Conservation (phyloP, 768 basidiomycete genomes). For the Russula foetens region DNA sequence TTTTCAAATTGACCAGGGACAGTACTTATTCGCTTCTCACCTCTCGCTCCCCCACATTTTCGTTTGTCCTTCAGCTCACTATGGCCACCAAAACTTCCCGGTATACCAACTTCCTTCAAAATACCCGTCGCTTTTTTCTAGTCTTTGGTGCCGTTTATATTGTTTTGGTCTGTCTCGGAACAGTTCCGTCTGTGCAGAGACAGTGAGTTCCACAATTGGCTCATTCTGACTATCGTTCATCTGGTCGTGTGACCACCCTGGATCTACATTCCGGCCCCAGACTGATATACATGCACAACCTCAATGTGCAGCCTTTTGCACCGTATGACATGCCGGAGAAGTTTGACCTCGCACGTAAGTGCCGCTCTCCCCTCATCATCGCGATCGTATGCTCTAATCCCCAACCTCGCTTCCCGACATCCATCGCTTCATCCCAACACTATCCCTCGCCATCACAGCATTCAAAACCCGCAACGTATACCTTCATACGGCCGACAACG, state of each 20-base stretch:
- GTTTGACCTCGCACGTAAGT: constrained; percentile 76
- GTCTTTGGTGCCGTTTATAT: constrained; percentile 33
- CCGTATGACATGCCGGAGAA: constrained; percentile 62
- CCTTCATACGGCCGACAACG: constrained; percentile 68
- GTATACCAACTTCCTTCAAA: constrained; percentile 16
- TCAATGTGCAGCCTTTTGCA: constrained; percentile 55
- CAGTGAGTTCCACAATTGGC: constrained; percentile 40
- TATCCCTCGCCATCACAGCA: background rate
- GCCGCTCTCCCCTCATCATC: background rate
- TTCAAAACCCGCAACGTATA: constrained; percentile 63
- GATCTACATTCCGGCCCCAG: constrained; percentile 24
- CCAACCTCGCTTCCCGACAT: background rate
- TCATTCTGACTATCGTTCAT: background rate
- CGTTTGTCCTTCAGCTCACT: background rate
- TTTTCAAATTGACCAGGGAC: no score
- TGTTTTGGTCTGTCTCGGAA: constrained; percentile 39
- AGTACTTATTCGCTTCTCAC: background rate
- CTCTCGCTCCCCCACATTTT: no score
- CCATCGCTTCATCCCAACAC: background rate
- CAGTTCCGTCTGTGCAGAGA: constrained; percentile 57
- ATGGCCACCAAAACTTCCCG: background rate
- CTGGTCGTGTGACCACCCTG: constrained; percentile 25
- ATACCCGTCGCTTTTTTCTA: constrained; percentile 26
- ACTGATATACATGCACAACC: constrained; percentile 54
- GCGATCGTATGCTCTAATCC: background rate